These are phyloP conservation scores for Leucocoprinus leucothites DNA, from an alignment of 768 basidiomycete species.

Conservation along the genomic window DNA sequence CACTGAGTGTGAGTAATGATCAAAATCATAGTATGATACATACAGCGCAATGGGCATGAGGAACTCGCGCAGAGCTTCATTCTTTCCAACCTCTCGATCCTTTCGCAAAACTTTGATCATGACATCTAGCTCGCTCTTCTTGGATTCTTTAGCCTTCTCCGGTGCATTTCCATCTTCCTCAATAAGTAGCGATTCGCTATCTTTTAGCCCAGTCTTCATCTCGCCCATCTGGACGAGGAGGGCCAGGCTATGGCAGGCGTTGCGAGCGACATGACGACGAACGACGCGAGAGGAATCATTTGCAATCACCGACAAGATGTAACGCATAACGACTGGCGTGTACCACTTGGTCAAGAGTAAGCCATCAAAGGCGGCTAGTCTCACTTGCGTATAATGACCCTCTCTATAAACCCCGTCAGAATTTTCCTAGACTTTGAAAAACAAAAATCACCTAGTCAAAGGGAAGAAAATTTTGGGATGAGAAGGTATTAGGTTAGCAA, in stretches of 20 bases:
- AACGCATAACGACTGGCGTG: constrained; percentile 78
- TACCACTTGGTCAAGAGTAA: constrained; percentile 90
- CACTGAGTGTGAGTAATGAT: constrained; percentile 9
- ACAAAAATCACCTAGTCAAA: constrained; percentile 69
- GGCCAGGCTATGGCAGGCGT: constrained; percentile 82
- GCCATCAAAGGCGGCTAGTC: constrained; percentile 92
- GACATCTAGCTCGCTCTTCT: constrained; percentile 79
- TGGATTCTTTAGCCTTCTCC: constrained; percentile 69
- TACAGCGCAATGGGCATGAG: constrained; percentile 83
- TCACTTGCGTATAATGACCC: constrained; percentile 90
- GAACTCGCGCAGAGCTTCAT: constrained; percentile 74
- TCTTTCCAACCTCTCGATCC: constrained; percentile 80
- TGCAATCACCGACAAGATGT: constrained; percentile 83
- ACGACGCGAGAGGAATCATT: constrained; percentile 81
- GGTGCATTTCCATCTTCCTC: constrained; percentile 81
- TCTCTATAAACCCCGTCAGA: constrained; percentile 50
- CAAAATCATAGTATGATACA: constrained; percentile 23
- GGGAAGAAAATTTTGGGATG: constrained; percentile 80
- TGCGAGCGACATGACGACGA: constrained; percentile 83
- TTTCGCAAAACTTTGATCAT: constrained; percentile 87
- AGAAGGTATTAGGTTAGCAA: constrained; percentile 75
- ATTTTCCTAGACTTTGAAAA: background rate
- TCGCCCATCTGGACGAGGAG: constrained; percentile 88
- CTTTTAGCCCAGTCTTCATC: constrained; percentile 73
- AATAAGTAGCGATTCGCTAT: constrained; percentile 73